A percentile compares a stretch with the other conserved stretches of the same genome.
These are phyloP conservation scores for Pythium monospermum DNA, from an alignment of 352 stramenopile species.

Conservation along the genomic window DNA sequence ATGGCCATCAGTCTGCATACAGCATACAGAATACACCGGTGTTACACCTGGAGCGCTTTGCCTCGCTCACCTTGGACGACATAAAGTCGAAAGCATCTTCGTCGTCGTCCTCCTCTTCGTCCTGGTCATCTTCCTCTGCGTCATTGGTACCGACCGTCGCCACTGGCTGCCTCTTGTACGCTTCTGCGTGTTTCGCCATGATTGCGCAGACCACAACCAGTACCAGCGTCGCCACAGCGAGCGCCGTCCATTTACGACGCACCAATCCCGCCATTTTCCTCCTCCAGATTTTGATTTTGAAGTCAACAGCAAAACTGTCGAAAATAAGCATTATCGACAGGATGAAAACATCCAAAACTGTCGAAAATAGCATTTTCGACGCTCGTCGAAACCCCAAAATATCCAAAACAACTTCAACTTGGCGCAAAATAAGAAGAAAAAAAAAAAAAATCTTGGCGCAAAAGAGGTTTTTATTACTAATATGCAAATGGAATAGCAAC, in stretches of 20 bases:
- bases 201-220: constrained; percentile 7
- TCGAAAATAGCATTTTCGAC: background rate
- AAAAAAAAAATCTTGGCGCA: too few relatives aligned
- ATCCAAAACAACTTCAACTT: too few relatives aligned
- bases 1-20: background rate
- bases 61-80: constrained; percentile 18
- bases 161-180: background rate
- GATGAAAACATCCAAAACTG: too few relatives aligned
- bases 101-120: constrained; percentile 28
- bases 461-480: background rate
- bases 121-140: constrained; percentile 24
- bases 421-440: too few relatives aligned
- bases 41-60: too few relatives aligned
- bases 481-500: too few relatives aligned
- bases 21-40: background rate
- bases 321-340: too few relatives aligned
- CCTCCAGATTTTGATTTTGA: too few relatives aligned
- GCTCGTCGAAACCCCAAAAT: background rate
- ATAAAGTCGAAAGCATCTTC: constrained; percentile 41
- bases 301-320: too few relatives aligned
- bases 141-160: too few relatives aligned
- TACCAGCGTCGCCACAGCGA: constrained; percentile 5
- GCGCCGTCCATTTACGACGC: constrained; percentile 13
- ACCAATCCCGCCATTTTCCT: too few relatives aligned
- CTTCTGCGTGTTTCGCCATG: background rate